Base-by-base conservation (phyloP, 306 rosid species). In the Rosa chinensis region DNA sequence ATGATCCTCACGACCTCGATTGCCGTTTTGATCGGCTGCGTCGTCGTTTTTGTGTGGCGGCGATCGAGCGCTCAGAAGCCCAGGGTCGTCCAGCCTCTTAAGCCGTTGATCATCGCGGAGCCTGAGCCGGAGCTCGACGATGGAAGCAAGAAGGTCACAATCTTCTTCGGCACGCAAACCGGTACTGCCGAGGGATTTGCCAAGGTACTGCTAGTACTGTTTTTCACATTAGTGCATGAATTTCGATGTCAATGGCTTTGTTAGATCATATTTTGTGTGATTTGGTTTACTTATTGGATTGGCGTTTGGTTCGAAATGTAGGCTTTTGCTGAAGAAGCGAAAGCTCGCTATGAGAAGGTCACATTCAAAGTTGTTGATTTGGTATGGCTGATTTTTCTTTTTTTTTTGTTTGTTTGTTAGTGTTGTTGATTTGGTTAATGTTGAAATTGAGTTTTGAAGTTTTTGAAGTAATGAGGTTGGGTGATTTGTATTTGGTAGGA, bases 111-210 rank as follows among this genome's bases (percentile, higher is more conserved):
- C 50, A 76, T 85, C 13, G 82, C 77, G 70, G 80, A 68, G 32
- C 80, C 84, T 0, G 96, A 91, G 73, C 58, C 72, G 35, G 99
- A 91, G 53, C 77, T 75, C 4, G 99, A 93, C 17, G 97, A 91
- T 42, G 99, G 99, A 13, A 88, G 78, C 58, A 93, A 87, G 80
- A 93, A 93, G 86, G 94, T 93, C 71, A 89, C 94, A 32, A 74
- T 96, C 88, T 93, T 96, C 89, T 96, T 90, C 59, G 99, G 99
- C 23, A 96, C 99, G 14, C 99, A 96, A 79, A 96, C 99, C 71
- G 99, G 99, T 2, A 93, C 98, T 4, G 99, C 99, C 6, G 99
- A 96, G 90, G 99, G 99, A 16, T 96, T 96, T 72, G 92, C 99
- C 6, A 96, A 92, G 96, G 98, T 91, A 32, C 37, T 32, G 3